Percentiles rank a stretch among this genome's conserved stretches.
Conservation (phyloP, 257 asterid species). For the Orobanche coerulescens region DNA sequence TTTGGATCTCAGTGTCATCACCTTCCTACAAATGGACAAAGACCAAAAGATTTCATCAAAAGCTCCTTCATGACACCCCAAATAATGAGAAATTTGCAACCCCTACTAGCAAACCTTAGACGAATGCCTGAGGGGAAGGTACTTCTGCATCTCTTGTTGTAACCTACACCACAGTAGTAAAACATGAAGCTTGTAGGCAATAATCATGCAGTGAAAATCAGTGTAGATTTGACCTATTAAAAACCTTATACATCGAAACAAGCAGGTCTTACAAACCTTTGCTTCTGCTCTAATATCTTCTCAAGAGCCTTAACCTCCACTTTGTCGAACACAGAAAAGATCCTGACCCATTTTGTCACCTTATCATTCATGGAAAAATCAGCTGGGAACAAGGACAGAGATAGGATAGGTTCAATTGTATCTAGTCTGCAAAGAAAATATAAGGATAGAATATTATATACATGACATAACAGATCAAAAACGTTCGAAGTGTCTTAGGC, state of each 20-base stretch:
- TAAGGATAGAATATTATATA: neutral
- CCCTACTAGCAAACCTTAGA: constrained; percentile 47
- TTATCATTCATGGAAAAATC: constrained; percentile 56
- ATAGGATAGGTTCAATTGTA: constrained; percentile 56
- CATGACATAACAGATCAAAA: constrained; percentile 3
- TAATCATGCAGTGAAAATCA: constrained; percentile 12
- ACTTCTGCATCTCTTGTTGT: constrained; percentile 87
- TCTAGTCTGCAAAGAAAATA: constrained; percentile 62
- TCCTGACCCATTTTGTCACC: constrained; percentile 61
- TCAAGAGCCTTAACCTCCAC: constrained; percentile 85
- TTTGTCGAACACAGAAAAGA: constrained; percentile 74
- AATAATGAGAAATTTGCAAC: neutral
- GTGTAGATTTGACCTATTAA: neutral
- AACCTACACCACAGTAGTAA: constrained; percentile 42
- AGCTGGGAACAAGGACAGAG: constrained; percentile 64
- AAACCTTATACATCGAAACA: constrained; percentile 2
- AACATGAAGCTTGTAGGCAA: neutral
- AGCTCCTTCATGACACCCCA: constrained; percentile 7
- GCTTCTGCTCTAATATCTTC: constrained; percentile 89
- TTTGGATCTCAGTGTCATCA: constrained; percentile 59
- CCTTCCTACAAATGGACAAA: constrained; percentile 47
- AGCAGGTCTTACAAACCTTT: constrained; percentile 48
- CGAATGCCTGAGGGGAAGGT: constrained; percentile 59
- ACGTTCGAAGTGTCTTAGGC: neutral
- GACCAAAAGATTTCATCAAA: constrained; percentile 21